A percentile compares a stretch with the other conserved stretches of the same genome.
phyloP scores from a whole-genome alignment of 139 green algal species.

The Chlorella ohadii region DNA sequence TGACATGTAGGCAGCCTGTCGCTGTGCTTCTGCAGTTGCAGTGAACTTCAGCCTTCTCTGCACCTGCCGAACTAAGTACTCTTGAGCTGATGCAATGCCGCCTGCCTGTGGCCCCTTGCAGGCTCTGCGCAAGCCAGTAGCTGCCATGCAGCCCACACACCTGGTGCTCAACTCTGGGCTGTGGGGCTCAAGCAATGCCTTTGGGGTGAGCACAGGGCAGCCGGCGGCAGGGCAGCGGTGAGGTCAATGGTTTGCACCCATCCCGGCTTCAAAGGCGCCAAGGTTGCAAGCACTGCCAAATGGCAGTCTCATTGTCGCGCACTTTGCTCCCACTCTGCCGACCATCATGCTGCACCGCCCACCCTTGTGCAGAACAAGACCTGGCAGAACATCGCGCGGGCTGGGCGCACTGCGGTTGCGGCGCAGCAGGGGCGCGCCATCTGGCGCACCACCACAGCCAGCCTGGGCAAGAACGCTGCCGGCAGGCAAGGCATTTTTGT shows the following conservation, averaged over 20 bases:
- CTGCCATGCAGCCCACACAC: constrained; percentile 9
- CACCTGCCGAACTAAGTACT: too few species aligned
- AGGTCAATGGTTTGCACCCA: too few species aligned
- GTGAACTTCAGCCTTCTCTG: too few species aligned
- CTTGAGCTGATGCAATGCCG: too few species aligned
- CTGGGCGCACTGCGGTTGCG: background rate
- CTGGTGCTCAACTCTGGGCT: constrained; percentile 19
- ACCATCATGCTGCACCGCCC: too few species aligned
- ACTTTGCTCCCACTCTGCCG: too few species aligned
- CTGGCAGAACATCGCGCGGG: background rate
- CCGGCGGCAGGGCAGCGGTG: too few species aligned
- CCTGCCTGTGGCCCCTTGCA: background rate
- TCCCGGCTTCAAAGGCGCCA: too few species aligned
- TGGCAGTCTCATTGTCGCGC: too few species aligned
- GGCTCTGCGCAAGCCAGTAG: background rate
- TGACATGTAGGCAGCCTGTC: too few species aligned
- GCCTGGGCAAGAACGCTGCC: background rate
- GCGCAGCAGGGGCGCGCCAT: constrained; percentile 9
- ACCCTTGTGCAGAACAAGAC: background rate
- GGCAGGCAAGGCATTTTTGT: background rate
- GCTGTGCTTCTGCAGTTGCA: too few species aligned
- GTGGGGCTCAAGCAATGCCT: constrained; percentile 24
- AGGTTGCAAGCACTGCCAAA: too few species aligned
- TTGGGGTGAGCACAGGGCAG: background rate
- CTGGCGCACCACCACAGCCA: constrained; percentile 18